phyloP scores from a whole-genome alignment of 176 grass and related monocot genomes.

The Otatea glauca region DNA sequence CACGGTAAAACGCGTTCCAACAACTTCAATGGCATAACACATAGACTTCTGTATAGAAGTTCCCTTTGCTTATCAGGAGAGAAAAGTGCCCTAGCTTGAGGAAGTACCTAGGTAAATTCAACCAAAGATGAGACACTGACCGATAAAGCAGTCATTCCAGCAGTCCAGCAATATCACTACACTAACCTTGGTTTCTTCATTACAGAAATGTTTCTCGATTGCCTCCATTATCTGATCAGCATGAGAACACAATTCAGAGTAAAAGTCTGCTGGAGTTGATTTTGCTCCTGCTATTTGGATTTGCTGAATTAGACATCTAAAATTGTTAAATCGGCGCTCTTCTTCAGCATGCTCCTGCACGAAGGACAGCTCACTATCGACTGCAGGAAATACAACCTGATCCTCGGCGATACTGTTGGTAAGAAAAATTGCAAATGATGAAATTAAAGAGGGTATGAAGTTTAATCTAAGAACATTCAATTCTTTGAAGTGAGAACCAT shows the following conservation, averaged over 20 bases:
- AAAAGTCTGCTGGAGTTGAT: conserved; percentile 71
- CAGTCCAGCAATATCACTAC: conserved; percentile 7
- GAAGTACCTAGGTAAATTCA: conserved; percentile 89
- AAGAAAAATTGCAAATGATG: conserved; percentile 26
- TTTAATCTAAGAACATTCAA: background rate
- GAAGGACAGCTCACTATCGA: conserved; percentile 72
- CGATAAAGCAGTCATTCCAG: conserved; percentile 30
- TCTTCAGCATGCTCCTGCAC: conserved; percentile 90
- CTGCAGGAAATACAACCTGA: conserved; percentile 97
- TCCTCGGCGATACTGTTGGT: conserved; percentile 83
- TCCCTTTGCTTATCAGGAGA: conserved; percentile 88
- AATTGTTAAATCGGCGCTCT: conserved; percentile 76
- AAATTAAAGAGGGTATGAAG: conserved; percentile 31
- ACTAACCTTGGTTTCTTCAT: conserved; percentile 90
- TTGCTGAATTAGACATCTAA: conserved; percentile 91
- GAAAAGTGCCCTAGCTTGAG: conserved; percentile 89
- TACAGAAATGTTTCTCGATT: conserved; percentile 87
- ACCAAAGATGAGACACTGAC: conserved; percentile 28
- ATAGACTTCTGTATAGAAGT: conserved; percentile 83
- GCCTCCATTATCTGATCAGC: conserved; percentile 95
- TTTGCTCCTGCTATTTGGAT: conserved; percentile 82
- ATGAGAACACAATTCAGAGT: conserved; percentile 79
- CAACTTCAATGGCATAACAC: conserved; percentile 95
- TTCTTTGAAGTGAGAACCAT: conserved; percentile 37
- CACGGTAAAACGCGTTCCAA: conserved; percentile 95